Evolutionary conservation across 495 filamentous ascomycete species (phyloP).

Genomic region (Extremus antarcticus): DNA sequence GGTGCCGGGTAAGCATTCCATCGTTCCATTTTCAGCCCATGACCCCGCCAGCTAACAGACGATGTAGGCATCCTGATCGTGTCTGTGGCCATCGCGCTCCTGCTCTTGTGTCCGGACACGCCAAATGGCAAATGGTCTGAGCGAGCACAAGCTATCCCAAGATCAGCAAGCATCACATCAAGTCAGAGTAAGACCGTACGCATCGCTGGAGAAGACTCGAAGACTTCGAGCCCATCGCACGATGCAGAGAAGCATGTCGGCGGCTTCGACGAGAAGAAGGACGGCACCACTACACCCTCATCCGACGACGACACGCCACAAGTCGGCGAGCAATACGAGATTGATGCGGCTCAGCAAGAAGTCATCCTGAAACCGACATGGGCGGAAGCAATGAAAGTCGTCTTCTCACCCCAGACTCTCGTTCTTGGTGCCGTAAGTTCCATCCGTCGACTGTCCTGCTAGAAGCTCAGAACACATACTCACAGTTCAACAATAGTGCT

Average conservation of each 20-base stretch:
- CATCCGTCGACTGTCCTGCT: background rate
- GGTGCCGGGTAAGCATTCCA: conserved; percentile 19
- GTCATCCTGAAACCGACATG: conserved; percentile 28
- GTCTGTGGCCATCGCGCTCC: conserved; percentile 20
- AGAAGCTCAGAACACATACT: background rate
- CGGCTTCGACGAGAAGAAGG: too few species aligned
- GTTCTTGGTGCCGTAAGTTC: conserved; percentile 19
- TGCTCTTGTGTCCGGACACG: conserved; percentile 27
- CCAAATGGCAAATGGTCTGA: conserved; percentile 30
- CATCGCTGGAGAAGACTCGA: background rate
- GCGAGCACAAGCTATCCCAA: conserved; percentile 20
- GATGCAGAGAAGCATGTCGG: background rate
- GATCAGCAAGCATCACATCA: background rate
- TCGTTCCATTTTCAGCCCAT: background rate
- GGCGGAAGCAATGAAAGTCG: conserved; percentile 22
- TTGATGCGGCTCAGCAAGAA: conserved; percentile 29
- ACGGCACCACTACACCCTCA: conserved; percentile 18
- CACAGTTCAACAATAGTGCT: conserved; percentile 14
- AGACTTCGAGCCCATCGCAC: background rate
- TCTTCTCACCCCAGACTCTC: conserved; percentile 25
- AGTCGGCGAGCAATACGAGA: conserved; percentile 23
- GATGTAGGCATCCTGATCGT: conserved; percentile 27
- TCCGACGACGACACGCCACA: conserved; percentile 26
- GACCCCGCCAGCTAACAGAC: background rate
- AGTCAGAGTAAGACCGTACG: background rate